Base-by-base conservation (phyloP, 2,329 filamentous ascomycete genomes). In the Akanthomyces muscarius region DNA sequence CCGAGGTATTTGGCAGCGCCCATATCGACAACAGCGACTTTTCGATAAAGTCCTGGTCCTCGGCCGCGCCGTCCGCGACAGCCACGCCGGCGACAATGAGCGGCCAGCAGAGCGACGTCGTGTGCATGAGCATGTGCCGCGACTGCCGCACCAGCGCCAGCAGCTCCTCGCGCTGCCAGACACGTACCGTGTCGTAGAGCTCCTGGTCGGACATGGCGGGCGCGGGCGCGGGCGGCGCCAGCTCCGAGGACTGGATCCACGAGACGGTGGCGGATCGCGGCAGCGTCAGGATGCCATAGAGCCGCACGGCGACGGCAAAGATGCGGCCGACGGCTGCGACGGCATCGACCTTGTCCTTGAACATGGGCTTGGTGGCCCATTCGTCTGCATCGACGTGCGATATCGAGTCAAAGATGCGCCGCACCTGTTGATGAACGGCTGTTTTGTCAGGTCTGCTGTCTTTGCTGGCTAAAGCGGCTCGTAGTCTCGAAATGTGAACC, bases 31-130 rank as follows among this genome's bases (percentile, higher is more conserved):
- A 8, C 13, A 58, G 55, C 13, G 55, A 58, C 18, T 1, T 44
- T 14, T 60, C 57, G 33, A 60, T 30, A 38, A 60, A 60, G 5
- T 42, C 25, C n/a, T 60, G 47, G 23, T 60, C 57, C 8, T 33
- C 23, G 5, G 36, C 11, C 5, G 57, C 10, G 23, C 47, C 57
- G 45, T 33, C 36, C 5, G 57, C 36, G 8, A 52, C 11, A 7
- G 57, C 57, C 6, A 60, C 47, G 33, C 57, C 57, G 14, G 57
- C 57, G 21, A 60, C 57, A 30, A 60, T 38, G 8, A 60, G 57
- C 33, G 57, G 57, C 57, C 57, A 60, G 45, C 45, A 51, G 33
- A 60, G 45, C 21, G 57, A 41, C 5, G 47, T 52, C 10, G 33
- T 60, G 45, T 36, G 45, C 36, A 18, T 60, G 21, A 51, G 47